Evolutionary conservation across 768 basidiomycete genomes (phyloP).

Genomic region (Amanita subjunquillea): DNA sequence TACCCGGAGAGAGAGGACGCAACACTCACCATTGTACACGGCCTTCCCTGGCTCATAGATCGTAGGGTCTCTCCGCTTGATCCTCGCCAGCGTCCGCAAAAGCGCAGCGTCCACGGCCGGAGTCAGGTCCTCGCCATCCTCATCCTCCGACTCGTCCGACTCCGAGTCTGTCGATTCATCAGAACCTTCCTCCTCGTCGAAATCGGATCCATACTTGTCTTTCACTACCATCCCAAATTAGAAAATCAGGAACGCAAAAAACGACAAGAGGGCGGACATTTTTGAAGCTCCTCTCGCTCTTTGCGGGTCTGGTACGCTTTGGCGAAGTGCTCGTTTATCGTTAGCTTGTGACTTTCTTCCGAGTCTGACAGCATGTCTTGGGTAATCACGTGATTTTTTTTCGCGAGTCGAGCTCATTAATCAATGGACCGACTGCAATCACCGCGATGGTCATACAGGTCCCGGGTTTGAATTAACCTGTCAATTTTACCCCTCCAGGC

Average conservation of each 20-base stretch:
- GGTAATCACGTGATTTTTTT: no score
- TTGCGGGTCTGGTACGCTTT: slow-evolving; percentile 79
- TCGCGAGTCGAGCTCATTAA: no score
- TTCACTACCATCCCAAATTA: slow-evolving; percentile 43
- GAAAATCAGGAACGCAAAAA: not conserved
- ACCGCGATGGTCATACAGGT: no score
- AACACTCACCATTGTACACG: slow-evolving; percentile 70
- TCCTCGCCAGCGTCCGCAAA: slow-evolving; percentile 78
- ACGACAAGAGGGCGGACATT: slow-evolving; percentile 39
- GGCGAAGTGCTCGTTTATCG: slow-evolving; percentile 34
- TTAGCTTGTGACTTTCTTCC: slow-evolving; percentile 16
- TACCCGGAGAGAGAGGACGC: not conserved
- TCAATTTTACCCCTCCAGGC: no score
- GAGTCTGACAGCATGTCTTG: slow-evolving; percentile 14
- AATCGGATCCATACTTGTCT: slow-evolving; percentile 79
- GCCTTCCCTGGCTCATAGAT: slow-evolving; percentile 68
- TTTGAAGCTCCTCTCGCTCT: slow-evolving; percentile 75
- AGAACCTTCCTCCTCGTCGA: slow-evolving; percentile 39
- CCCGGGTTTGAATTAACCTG: no score
- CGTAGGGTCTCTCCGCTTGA: slow-evolving; percentile 69
- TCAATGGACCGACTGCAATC: no score
- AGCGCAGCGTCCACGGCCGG: slow-evolving; percentile 92
- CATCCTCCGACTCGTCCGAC: slow-evolving; percentile 79
- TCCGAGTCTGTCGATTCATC: slow-evolving; percentile 55
- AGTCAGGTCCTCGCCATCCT: slow-evolving; percentile 91